Base-by-base conservation (phyloP, 768 basidiomycete species). In the Pleurotus cornucopiae region DNA sequence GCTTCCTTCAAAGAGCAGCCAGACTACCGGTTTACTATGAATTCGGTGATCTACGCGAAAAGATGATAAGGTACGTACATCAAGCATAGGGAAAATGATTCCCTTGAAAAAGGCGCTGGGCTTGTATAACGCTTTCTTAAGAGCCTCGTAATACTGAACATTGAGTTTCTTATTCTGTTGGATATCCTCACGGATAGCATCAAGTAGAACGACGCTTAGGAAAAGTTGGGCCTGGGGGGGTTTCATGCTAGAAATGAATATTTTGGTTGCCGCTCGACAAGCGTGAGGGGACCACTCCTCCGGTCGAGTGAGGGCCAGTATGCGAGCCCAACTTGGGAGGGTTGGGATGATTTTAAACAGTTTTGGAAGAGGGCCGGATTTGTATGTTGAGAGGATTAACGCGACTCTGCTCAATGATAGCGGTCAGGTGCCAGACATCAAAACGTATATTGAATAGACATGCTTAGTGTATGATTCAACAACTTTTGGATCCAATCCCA, bases 41-140 rank as follows among this genome's bases (percentile, higher is more conserved):
- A 52, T 48, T 45, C 20, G 41, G 57, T 18, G 34, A 37, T 3
- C 5, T 18, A 1, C 34, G 46, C 34, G 11, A 39, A 26, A 12
- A 43, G 44, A 44, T 16, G 11, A 21, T 54, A 4, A 37, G 52
- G 11, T 34, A 66, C 87, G 61, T 64, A 94, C 95, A 67, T 96
- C 93, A 58, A 97, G 80, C 69, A 99, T 77, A 0, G 97, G 97
- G 69, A 99, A 98, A 38, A 99, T 79, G 56, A 99, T 86, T 3
- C 96, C 97, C 69, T 99, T 98, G 80, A 98, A 98, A 69, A 98
- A 98, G 0, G 97, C 96, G 3, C 89, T 90, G 2, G 97, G 97
- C 70, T 98, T 99, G 71, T 96, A 98, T 57, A 98, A 71, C 4
- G 92, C 83, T 62, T 92, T 86, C 70, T 93, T 94, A 62, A 99